These are phyloP conservation scores for Porodaedalea pini DNA, from an alignment of 1,284 basidiomycete species.

Conservation along the genomic window DNA sequence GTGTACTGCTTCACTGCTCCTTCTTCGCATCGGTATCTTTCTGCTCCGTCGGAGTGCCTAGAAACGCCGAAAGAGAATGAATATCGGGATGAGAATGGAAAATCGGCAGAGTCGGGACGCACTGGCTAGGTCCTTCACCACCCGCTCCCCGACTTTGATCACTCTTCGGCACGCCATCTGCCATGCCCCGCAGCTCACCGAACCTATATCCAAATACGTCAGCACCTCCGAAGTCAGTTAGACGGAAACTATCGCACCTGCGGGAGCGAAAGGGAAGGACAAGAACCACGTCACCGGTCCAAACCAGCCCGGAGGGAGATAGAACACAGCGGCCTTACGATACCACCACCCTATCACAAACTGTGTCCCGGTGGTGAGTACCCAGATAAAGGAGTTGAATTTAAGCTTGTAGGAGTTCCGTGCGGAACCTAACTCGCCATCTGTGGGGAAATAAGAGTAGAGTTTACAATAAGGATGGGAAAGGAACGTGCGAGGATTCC, in stretches of 20 bases:
- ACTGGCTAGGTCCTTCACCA: conserved; percentile 17
- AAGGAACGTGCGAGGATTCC: conserved; percentile 3
- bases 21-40: conserved; percentile 7
- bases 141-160: conserved; percentile 20
- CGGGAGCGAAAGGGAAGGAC: conserved; percentile 78
- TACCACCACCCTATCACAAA: conserved; percentile 88
- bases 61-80: conserved; percentile 3
- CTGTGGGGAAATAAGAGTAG: conserved; percentile 39
- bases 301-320: conserved; percentile 84
- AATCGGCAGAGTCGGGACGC: conserved; percentile 3
- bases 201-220: conserved; percentile 22
- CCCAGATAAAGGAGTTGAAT: conserved; percentile 76
- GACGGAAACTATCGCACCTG: conserved; percentile 40
- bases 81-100: conserved; percentile 4
- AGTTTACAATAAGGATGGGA: neutral
- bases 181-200: conserved; percentile 23
- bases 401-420: conserved; percentile 67
- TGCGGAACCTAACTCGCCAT: conserved; percentile 61
- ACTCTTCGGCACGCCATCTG: conserved; percentile 17
- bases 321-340: conserved; percentile 85
- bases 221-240: neutral
- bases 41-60: conserved; percentile 21
- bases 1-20: conserved; percentile 9
- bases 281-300: conserved; percentile 81
- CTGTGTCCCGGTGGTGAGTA: conserved; percentile 80